Conservation (phyloP, 371 early-diverging fungal species). For the Apophysomyces variabilis region DNA sequence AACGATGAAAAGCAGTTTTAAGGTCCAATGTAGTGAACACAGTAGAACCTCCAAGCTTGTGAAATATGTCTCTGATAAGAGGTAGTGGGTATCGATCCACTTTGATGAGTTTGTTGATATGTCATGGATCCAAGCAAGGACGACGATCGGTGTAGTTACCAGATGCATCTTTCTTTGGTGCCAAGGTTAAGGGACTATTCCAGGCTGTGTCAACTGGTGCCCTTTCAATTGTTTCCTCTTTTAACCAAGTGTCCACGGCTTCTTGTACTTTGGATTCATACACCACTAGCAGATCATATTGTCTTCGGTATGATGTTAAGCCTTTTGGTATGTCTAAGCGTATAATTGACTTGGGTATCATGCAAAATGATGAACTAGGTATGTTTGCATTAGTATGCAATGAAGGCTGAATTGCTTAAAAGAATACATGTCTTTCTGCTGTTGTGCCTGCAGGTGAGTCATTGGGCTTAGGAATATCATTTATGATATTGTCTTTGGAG, state of each 20-base stretch:
- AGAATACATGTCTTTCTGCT: no score
- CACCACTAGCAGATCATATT: no score
- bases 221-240: constrained; percentile 1
- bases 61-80: no score
- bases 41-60: no score
- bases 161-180: background rate
- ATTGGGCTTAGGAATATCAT: no score
- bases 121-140: no score
- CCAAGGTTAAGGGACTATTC: constrained; percentile 4
- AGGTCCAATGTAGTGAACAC: background rate
- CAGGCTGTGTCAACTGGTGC: background rate
- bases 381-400: constrained; percentile 17
- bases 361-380: constrained; percentile 20
- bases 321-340: background rate
- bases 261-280: background rate
- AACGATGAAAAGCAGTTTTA: background rate
- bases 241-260: background rate
- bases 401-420: constrained; percentile 11
- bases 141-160: no score
- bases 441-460: no score
- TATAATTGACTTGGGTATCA: constrained; percentile 21
- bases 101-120: no score
- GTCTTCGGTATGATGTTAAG: no score
- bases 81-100: no score
- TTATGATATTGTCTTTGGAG: no score